Conservation (phyloP, 164 flowering plant genomes). For the Euptelea pleiosperma region DNA sequence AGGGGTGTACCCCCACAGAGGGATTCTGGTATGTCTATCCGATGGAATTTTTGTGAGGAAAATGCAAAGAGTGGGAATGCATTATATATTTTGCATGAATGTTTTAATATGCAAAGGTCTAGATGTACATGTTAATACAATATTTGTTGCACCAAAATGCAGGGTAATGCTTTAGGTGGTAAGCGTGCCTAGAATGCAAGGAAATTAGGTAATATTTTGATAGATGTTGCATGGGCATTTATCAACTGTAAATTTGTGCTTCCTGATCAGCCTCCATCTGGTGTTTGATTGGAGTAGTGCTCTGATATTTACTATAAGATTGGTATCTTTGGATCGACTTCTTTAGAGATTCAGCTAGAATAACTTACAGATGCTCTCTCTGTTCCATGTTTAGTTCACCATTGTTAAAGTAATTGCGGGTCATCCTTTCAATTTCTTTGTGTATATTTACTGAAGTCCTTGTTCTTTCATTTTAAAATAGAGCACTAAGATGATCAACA, state of each 20-base stretch:
- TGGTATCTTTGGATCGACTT: too few relatives aligned
- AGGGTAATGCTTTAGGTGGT: slow-evolving; percentile 99
- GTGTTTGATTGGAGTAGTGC: too few relatives aligned
- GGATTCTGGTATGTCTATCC: slow-evolving; percentile 54
- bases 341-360: too few relatives aligned
- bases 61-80: neutral
- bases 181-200: slow-evolving; percentile 68
- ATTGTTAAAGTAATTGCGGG: too few relatives aligned
- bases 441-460: too few relatives aligned
- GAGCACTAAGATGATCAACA: too few relatives aligned
- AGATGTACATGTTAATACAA: too few relatives aligned
- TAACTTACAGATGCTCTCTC: too few relatives aligned
- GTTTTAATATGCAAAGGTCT: neutral
- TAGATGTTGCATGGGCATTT: slow-evolving; percentile 63
- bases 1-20: slow-evolving; percentile 66
- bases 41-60: neutral
- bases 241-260: slow-evolving; percentile 58
- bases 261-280: slow-evolving; percentile 64
- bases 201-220: slow-evolving; percentile 43
- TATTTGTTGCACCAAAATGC: slow-evolving; percentile 9
- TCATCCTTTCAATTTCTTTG: too few relatives aligned
- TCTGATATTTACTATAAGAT: too few relatives aligned
- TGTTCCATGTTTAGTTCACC: too few relatives aligned
- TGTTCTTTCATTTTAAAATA: too few relatives aligned
- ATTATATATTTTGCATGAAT: neutral